Base-by-base conservation (phyloP, 2,329 filamentous ascomycete genomes). In the Teratosphaeria destructans region DNA sequence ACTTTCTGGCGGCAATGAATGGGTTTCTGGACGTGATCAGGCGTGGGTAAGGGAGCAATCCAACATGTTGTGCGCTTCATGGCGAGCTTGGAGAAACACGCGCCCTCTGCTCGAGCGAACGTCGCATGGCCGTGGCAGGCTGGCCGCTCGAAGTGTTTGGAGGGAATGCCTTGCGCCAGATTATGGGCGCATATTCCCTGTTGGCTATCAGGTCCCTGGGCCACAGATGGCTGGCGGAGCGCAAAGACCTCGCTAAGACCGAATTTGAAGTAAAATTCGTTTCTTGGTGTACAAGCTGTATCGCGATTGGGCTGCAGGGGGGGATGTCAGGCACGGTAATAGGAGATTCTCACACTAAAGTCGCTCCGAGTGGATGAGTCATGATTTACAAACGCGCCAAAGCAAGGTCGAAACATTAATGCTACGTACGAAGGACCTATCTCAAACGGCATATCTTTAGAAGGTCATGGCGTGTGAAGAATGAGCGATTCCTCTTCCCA, bases 401-500 rank as follows among this genome's bases (percentile, higher is more conserved):
- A n/a, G 19, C 8, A 5, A 49, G 10, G 19, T 49, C n/a, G n/a
- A 23, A 10, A n/a, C 6, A 49, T 8, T 49, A 49, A 23, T 5
- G 43, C 43, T 49, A 49, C 19, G 53, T 54, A 54, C 12, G 11
- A n/a, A 23, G 10, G 26, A 29, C 12, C 57, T 61, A 74, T 63
- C 64, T 65, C 53, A 82, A 64, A 1, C 72, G 70, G 47, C 75
- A 71, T 59, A 79, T 74, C 65, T 78, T 76, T 23, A 94, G 74
- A 27, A 93, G 76, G 72, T 94, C 86, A 70, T 93, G 81, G n/a
- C 85, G 81, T 64, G 88, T 79, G 69, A 88, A 92, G 71, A 87
- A 91, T 23, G 83, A 84, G 56, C 90, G 81, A 63, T 89, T 86
- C 59, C 83, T 80, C 76, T 95, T 95, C 8, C 90, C 90, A 64